phyloP scores from a whole-genome alignment of 257 asterid species.

The Solanum chiquidenum region DNA sequence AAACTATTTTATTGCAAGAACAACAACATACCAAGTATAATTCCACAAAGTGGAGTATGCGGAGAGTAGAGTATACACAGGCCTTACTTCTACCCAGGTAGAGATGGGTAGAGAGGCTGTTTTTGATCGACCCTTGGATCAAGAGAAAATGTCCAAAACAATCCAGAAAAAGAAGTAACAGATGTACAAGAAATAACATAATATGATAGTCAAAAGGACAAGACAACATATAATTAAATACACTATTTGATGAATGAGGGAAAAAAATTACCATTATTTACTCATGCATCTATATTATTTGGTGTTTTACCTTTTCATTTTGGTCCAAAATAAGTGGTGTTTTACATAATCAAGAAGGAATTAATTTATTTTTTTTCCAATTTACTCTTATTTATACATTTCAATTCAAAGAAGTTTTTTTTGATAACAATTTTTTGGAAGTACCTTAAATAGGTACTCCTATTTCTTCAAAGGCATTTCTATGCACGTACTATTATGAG shows the following conservation, averaged over 20 bases:
- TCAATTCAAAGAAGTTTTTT: background rate
- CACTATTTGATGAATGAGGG: background rate
- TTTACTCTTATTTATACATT: background rate
- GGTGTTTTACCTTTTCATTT: background rate
- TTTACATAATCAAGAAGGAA: background rate
- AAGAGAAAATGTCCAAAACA: background rate
- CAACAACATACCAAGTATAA: background rate
- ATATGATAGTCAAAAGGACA: background rate
- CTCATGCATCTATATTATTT: background rate
- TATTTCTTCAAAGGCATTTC: background rate
- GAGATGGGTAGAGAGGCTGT: background rate
- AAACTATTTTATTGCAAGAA: background rate
- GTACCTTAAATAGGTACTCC: background rate
- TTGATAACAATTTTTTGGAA: background rate
- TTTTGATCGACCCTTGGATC: background rate
- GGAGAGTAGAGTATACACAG: background rate
- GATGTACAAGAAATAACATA: background rate
- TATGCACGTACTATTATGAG: background rate
- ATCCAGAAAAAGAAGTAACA: too few species aligned
- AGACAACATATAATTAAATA: background rate
- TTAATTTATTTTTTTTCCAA: background rate
- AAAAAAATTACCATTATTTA: background rate
- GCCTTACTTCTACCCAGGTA: too few species aligned
- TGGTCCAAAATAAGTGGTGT: background rate
- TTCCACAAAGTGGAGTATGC: background rate